Evolutionary conservation across 2,329 filamentous ascomycete species (phyloP).

Genomic region (Aspergillus tanneri): DNA sequence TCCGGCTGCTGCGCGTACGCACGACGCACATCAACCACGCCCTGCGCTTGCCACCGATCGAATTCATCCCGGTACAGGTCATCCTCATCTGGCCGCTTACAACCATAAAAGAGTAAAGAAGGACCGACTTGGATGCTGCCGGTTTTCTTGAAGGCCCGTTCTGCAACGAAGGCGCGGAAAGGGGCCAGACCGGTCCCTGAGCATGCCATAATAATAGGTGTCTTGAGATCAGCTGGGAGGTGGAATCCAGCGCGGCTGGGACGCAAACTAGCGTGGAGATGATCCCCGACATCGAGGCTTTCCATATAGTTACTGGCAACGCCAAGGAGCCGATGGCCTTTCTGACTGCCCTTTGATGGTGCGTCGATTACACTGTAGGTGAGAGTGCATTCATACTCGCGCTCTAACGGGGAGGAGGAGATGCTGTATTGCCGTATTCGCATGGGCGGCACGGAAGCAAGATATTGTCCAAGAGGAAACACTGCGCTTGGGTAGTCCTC

Average conservation of each 20-base stretch:
- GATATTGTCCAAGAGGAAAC: too few species aligned
- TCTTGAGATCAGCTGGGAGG: conserved; percentile 57
- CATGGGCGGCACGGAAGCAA: too few species aligned
- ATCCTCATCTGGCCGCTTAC: conserved; percentile 37
- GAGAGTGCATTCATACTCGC: too few species aligned
- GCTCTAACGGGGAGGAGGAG: too few species aligned
- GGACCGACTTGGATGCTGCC: conserved; percentile 39
- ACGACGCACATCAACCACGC: conserved; percentile 21
- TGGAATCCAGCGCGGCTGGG: conserved; percentile 99
- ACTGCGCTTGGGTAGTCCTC: too few species aligned
- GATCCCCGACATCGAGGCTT: too few species aligned
- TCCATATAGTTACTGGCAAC: too few species aligned
- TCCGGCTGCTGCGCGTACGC: conserved; percentile 32
- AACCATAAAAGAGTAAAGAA: conserved; percentile 47
- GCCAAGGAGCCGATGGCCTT: too few species aligned
- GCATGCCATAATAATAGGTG: conserved; percentile 54
- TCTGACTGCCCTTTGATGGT: too few species aligned
- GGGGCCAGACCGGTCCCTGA: conserved; percentile 54
- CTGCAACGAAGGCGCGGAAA: conserved; percentile 46
- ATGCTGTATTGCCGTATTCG: too few species aligned
- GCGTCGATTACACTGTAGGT: too few species aligned
- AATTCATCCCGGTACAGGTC: conserved; percentile 38
- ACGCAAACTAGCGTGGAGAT: too few species aligned
- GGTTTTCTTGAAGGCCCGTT: conserved; percentile 38
- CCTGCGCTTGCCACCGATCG: conserved; percentile 20